Evolutionary conservation across 1,139 yeast genomes (phyloP), one percentile per base, ranked within the genome.

Genomic region (Saccharomyces uvarum): DNA sequence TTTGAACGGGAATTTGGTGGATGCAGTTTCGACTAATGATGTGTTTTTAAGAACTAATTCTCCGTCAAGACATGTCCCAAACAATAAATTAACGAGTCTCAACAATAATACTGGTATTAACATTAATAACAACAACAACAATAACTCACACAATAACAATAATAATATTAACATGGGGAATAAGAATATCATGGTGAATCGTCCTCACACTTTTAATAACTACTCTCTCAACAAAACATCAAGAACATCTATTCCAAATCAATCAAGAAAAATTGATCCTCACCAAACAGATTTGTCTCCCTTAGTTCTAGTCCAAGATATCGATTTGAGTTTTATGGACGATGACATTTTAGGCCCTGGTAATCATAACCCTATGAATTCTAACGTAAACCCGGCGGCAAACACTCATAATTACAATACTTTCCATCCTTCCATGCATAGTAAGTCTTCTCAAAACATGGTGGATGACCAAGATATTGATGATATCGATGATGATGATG

Each of bases 11-110:
- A 64, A 64, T 53, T 52, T 81, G 49, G 79, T 80, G 74, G 93
- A 86, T 64, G 84, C 90, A 1, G 93, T 86, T 2, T 81, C 88
- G n/a, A 89, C 97, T 13, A 88, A 87, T 65, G 97, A 89, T 68
- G 96, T 89, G 56, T 89, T 89, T 67, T 74, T 89, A 62, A 47
- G 46, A n/a, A 33, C 48, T 48, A 51, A 50, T 47, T 29, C 32
- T 47, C 27, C 32, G 5, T 46, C 42, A 21, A 47, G 21, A 9
- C 33, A 38, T 24, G 11, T 14, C 9, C 8, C 28, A 21, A 19
- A 26, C 16, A 19, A 42, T 11, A 48, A 41, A 24, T 16, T 14
- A 16, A 42, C 26, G 4, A 19, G 5, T 14, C 14, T 27, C 5
- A 32, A 38, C 14, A 42, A 26, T 27, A 48, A 42, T 28, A 28